Percentiles rank a stretch among this genome's conserved stretches.
phyloP scores from a whole-genome alignment of 345 rosid genomes.

The Eucalyptus shirleyi region DNA sequence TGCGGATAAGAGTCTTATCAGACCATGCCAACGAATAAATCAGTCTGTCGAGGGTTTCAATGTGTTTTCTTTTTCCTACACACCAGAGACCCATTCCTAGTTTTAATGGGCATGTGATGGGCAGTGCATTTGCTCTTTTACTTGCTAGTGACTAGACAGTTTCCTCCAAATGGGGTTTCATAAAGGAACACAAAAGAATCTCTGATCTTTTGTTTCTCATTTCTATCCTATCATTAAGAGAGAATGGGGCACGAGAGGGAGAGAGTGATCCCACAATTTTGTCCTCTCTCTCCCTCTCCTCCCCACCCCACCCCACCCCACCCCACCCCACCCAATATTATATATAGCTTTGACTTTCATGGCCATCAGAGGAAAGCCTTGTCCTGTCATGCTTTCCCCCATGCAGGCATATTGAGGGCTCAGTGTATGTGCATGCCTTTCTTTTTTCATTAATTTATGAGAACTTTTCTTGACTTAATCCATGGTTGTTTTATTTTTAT shows the following conservation, averaged over 20 bases:
- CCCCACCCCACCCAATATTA: neutral
- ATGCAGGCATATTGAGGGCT: neutral
- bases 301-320: neutral
- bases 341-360: neutral
- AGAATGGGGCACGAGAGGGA: neutral
- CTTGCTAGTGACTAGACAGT: neutral
- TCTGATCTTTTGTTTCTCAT: neutral
- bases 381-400: neutral
- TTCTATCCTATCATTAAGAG: neutral
- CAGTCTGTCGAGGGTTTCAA: neutral
- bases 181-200: neutral
- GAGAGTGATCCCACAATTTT: neutral
- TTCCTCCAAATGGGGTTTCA: neutral
- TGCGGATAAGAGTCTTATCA: neutral
- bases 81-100: neutral
- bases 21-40: neutral
- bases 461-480: neutral
- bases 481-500: neutral
- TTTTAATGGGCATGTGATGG: neutral
- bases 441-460: neutral
- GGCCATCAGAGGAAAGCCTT: neutral
- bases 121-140: neutral
- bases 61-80: neutral
- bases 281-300: neutral
- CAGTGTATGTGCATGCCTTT: neutral